Evolutionary conservation across 805 yeast species (phyloP), one percentile per base, ranked within the genome.

Genomic region (Nakazawaea wickerhamii): DNA sequence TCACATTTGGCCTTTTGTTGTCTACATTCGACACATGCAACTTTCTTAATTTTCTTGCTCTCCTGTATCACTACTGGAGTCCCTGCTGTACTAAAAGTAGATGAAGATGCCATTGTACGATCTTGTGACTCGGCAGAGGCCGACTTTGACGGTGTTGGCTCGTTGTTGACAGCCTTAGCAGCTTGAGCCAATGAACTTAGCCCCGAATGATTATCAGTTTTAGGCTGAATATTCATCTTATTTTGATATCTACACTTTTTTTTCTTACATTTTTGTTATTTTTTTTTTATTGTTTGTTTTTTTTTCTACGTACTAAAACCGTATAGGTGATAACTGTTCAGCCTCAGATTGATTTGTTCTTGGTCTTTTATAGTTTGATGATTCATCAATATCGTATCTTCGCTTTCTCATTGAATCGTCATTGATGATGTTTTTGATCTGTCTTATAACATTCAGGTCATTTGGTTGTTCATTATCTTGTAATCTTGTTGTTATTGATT

Each of bases 1-100:
- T 90, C 95, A 64, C 97, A 90, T 54, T 80, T 77, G 27, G 89
- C 82, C 63, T 93, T 93, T 59, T 91, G 99, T 61, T 93, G 98
- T 11, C 98, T 76, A 58, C 99, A 93, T 55, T 91, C 96, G 1
- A 87, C 88, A 67, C 99, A 93, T 0, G 98, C 98, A 58, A 89
- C 77, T 43, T 79, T 70, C 58, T 80, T 82, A 10, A 59, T 50
- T 37, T 51, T 56, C 26, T 44, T 48, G 33, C 23, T 28, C 7
- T 28, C n/a, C 8, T 28, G n/a, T n/a, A n/a, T n/a, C n/a, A n/a
- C n/a, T n/a, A n/a, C 30, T 4, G 33, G 13, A 14, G 28, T 18
- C n/a, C 26, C 13, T 13, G 27, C 27, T 25, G 13, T 25, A 2
- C 13, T 10, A 9, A 13, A 25, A 10, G 13, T 25, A 9, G 27